Conservation (phyloP, 768 basidiomycete genomes). For the Naganishia vaughanmartiniae region DNA sequence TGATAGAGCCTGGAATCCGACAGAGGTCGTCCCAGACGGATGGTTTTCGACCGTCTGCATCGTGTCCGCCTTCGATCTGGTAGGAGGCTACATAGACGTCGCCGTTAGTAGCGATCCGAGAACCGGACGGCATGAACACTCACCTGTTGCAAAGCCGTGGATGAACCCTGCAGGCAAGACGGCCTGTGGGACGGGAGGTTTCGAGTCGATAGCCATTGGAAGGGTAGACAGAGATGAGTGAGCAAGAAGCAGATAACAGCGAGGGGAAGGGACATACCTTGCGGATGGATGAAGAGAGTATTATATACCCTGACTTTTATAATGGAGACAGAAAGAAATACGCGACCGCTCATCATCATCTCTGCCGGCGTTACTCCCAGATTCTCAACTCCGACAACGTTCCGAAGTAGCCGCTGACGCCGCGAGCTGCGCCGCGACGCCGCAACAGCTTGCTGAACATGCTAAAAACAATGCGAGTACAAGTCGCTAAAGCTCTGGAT, state of each 20-base stretch:
- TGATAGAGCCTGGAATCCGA: slow-evolving; percentile 64
- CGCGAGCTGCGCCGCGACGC: too few relatives aligned
- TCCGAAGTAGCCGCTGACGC: too few relatives aligned
- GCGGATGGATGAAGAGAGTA: too few relatives aligned
- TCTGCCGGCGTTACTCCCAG: too few relatives aligned
- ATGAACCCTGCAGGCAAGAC: slow-evolving; percentile 27
- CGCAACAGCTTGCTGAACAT: too few relatives aligned
- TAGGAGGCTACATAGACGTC: slow-evolving; percentile 12
- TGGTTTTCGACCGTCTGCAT: slow-evolving; percentile 25
- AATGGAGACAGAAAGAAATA: too few relatives aligned
- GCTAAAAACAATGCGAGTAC: too few relatives aligned
- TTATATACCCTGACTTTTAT: too few relatives aligned
- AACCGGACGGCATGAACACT: background rate
- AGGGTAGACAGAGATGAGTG: background rate
- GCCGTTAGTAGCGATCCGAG: background rate
- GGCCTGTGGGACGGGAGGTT: slow-evolving; percentile 28
- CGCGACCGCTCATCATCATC: too few relatives aligned
- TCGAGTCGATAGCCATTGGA: slow-evolving; percentile 11
- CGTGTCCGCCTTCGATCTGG: slow-evolving; percentile 31
- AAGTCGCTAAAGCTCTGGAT: too few relatives aligned
- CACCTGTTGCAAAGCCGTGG: slow-evolving; percentile 32
- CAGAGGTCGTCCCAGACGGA: slow-evolving; percentile 70
- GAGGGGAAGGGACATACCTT: background rate
- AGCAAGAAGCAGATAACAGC: background rate
- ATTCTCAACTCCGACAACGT: too few relatives aligned